These are phyloP conservation scores for Daldinia childiae DNA, from an alignment of 495 filamentous ascomycete species.

Conservation along the genomic window DNA sequence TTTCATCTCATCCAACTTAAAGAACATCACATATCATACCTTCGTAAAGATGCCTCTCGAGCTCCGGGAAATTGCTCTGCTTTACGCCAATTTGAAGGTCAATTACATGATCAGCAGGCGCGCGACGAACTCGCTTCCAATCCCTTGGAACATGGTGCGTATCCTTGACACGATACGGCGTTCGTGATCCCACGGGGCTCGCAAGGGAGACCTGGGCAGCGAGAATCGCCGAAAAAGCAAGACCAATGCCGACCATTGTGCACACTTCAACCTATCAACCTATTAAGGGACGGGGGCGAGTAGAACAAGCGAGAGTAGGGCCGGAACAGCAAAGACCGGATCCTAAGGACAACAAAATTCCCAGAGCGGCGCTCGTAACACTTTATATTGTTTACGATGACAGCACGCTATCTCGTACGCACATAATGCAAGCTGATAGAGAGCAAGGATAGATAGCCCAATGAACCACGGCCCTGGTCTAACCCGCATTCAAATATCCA, in stretches of 20 bases:
- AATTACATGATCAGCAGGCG: conserved; percentile 54
- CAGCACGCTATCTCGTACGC: conserved; percentile 31
- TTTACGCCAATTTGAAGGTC: conserved; percentile 40
- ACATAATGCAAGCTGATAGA: conserved; percentile 30
- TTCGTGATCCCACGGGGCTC: conserved; percentile 46
- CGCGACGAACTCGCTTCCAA: conserved; percentile 59
- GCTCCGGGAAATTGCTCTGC: conserved; percentile 47
- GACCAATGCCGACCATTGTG: conserved; percentile 44
- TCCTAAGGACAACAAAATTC: conserved; percentile 3
- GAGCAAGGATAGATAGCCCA: conserved; percentile 25
- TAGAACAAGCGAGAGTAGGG: conserved; percentile 10
- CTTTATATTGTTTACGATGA: conserved; percentile 21
- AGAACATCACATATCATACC: conserved; percentile 47
- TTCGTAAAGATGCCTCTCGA: conserved; percentile 63
- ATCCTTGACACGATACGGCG: conserved; percentile 64
- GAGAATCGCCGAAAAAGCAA: conserved; percentile 42
- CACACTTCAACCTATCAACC: conserved; percentile 9
- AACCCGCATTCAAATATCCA: conserved; percentile 21
- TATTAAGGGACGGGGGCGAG: conserved; percentile 3
- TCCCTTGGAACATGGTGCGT: conserved; percentile 57
- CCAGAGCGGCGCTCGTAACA: conserved; percentile 8
- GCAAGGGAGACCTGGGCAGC: conserved; percentile 45
- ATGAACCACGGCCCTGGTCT: conserved; percentile 10
- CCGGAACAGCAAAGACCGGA: conserved; percentile 7
- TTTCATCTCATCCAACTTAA: conserved; percentile 46